phyloP scores from a whole-genome alignment of 164 flowering plant genomes.

The Brasenia schreberi region DNA sequence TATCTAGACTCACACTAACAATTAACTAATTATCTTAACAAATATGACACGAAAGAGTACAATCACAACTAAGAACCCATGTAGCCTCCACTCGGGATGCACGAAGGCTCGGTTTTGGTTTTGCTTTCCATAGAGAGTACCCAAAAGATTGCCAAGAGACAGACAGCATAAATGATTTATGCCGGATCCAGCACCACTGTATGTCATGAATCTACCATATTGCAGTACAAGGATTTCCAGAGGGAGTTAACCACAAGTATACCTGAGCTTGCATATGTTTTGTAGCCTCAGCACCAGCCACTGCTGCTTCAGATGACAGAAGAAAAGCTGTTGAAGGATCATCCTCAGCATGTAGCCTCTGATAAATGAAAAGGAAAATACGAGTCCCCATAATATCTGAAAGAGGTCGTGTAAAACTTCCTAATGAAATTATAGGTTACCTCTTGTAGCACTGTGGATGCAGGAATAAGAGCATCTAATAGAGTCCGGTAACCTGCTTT shows the following conservation, averaged over 20 bases:
- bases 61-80: too few species aligned
- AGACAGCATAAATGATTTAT: too few species aligned
- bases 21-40: too few species aligned
- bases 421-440: slow-evolving; percentile 13
- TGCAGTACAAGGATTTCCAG: too few species aligned
- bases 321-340: slow-evolving; percentile 65
- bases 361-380: slow-evolving; percentile 7
- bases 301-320: slow-evolving; percentile 76
- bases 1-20: too few species aligned
- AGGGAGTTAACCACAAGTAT: neutral
- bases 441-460: slow-evolving; percentile 57
- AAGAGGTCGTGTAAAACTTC: neutral
- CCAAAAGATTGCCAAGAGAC: too few species aligned
- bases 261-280: slow-evolving; percentile 75
- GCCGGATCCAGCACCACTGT: too few species aligned
- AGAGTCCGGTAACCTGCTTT: slow-evolving; percentile 76
- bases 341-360: slow-evolving; percentile 62
- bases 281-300: slow-evolving; percentile 80
- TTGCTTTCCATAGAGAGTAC: too few species aligned
- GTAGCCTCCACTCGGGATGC: too few species aligned
- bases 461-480: slow-evolving; percentile 94
- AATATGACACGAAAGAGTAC: too few species aligned
- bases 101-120: too few species aligned
- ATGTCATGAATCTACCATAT: too few species aligned
- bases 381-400: neutral